phyloP scores from a whole-genome alignment of 2,329 filamentous ascomycete genomes.

The Xylariaceae sp. region DNA sequence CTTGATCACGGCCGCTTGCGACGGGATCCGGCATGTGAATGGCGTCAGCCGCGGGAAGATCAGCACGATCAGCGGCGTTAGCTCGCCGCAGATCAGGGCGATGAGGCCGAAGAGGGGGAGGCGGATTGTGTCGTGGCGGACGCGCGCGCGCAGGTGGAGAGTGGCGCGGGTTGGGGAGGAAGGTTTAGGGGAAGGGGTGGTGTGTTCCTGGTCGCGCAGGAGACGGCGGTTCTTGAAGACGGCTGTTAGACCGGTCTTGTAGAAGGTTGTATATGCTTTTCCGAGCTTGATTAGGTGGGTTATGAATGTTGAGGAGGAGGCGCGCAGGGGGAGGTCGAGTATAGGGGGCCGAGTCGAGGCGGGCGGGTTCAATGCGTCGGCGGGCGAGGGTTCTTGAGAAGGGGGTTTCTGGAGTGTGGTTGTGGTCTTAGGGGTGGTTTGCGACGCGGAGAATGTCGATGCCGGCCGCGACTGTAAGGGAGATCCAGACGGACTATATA shows the following conservation, averaged over 20 bases:
- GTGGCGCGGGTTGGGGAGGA: slow-evolving; percentile 51
- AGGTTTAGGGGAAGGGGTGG: background rate
- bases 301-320: slow-evolving; percentile 40
- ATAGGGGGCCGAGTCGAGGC: slow-evolving; percentile 46
- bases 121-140: slow-evolving; percentile 66
- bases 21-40: slow-evolving; percentile 74
- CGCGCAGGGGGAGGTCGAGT: slow-evolving; percentile 50
- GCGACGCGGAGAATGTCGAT: slow-evolving; percentile 1
- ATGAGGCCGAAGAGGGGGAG: slow-evolving; percentile 74
- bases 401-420: background rate
- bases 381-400: slow-evolving; percentile 10
- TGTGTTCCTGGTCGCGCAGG: slow-evolving; percentile 35
- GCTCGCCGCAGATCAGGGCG: slow-evolving; percentile 74
- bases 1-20: slow-evolving; percentile 59
- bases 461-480: background rate
- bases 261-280: slow-evolving; percentile 75
- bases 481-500: background rate
- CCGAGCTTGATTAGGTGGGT: slow-evolving; percentile 58
- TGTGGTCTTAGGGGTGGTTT: background rate
- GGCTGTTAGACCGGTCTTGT: slow-evolving; percentile 76
- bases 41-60: slow-evolving; percentile 68
- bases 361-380: slow-evolving; percentile 64
- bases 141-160: slow-evolving; percentile 65
- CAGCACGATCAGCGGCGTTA: slow-evolving; percentile 75
- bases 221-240: slow-evolving; percentile 62